Percentiles rank a stretch among this genome's conserved stretches.
These are phyloP conservation scores for Candida sp. DNA, from an alignment of 1,139 yeast species.

Conservation along the genomic window DNA sequence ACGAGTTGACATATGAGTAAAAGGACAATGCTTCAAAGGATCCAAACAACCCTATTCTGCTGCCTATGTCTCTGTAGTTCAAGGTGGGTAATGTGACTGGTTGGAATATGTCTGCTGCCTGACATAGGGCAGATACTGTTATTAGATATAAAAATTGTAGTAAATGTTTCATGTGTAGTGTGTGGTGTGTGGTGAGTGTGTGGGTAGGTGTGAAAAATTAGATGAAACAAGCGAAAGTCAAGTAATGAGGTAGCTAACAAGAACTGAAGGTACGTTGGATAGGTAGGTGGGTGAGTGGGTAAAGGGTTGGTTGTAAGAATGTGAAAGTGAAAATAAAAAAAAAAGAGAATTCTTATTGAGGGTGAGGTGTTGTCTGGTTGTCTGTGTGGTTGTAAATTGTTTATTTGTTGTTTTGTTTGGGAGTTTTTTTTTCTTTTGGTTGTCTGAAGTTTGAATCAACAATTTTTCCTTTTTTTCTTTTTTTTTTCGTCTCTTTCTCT, in stretches of 20 bases:
- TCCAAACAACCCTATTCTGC: conserved; percentile 66
- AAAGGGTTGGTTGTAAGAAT: not conserved
- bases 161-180: not conserved
- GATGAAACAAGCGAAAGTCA: not conserved
- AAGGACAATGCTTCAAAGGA: conserved; percentile 63
- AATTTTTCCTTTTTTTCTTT: not conserved
- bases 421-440: not conserved
- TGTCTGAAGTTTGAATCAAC: not conserved
- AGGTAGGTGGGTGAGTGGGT: not conserved
- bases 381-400: not conserved
- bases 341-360: not conserved
- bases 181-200: too few relatives aligned
- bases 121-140: conserved; percentile 2
- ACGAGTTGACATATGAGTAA: conserved; percentile 57
- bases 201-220: not conserved
- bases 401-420: not conserved
- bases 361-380: not conserved
- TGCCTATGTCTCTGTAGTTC: conserved; percentile 36
- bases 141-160: not conserved
- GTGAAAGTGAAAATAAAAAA: not conserved
- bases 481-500: not conserved
- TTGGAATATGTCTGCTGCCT: conserved; percentile 12
- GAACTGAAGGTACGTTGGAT: too few relatives aligned
- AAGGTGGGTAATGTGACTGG: conserved; percentile 31
- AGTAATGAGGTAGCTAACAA: too few relatives aligned